These are phyloP conservation scores for Hypoxylon sp. DNA, from an alignment of 2,329 filamentous ascomycete species.

Conservation along the genomic window DNA sequence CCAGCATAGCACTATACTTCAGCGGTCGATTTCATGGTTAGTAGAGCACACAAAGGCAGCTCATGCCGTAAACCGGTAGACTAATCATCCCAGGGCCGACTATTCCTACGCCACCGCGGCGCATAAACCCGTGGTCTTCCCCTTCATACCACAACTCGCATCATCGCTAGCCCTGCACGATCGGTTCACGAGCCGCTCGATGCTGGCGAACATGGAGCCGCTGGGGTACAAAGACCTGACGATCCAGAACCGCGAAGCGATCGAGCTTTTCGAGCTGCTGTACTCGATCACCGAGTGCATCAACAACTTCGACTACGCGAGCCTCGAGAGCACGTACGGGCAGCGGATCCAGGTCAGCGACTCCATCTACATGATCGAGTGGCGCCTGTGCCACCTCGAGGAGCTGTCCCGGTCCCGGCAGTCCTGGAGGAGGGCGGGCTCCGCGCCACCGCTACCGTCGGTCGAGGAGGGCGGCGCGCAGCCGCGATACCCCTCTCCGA, in stretches of 20 bases:
- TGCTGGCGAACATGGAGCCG: slow-evolving; percentile 33
- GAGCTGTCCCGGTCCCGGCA: slow-evolving; percentile 35
- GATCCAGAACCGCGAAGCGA: slow-evolving; percentile 40
- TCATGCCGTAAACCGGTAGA: slow-evolving; percentile 27
- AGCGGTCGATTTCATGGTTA: slow-evolving; percentile 47
- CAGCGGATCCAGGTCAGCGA: slow-evolving; percentile 46
- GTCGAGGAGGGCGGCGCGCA: slow-evolving; percentile 22
- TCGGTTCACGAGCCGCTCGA: slow-evolving; percentile 42
- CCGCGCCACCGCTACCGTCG: slow-evolving; percentile 25
- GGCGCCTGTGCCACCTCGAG: slow-evolving; percentile 45
- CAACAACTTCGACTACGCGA: slow-evolving; percentile 46
- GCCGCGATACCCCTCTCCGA: slow-evolving; percentile 18
- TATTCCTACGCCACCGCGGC: slow-evolving; percentile 47
- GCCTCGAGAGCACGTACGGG: slow-evolving; percentile 41
- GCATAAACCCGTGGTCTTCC: slow-evolving; percentile 43
- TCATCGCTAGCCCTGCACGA: slow-evolving; percentile 43
- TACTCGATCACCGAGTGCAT: slow-evolving; percentile 44
- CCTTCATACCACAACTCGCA: slow-evolving; percentile 44
- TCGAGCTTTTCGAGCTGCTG: slow-evolving; percentile 45
- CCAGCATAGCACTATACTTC: slow-evolving; percentile 44
- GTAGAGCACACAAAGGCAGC: slow-evolving; percentile 4
- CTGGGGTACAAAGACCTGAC: slow-evolving; percentile 33
- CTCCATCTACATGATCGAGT: slow-evolving; percentile 46
- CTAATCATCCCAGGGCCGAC: slow-evolving; percentile 41
- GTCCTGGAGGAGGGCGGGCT: slow-evolving; percentile 26